A percentile compares a stretch with the other conserved stretches of the same genome.
Evolutionary conservation across 1,284 basidiomycete genomes (phyloP).

Genomic region (Ceratobasidium sp.): DNA sequence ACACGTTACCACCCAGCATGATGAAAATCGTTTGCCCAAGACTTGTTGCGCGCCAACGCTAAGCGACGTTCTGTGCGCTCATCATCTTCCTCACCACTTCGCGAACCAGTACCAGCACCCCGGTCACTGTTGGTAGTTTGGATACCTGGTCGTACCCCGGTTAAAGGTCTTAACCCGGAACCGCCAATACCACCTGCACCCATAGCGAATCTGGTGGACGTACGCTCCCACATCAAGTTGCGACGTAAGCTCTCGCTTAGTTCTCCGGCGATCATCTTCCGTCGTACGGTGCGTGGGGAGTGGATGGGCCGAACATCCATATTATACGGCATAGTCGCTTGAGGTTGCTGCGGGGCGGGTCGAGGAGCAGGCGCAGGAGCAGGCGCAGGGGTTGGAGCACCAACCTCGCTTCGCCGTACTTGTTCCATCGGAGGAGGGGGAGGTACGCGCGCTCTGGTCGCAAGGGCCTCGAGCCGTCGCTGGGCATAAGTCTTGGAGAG

Average conservation of each 20-base stretch:
- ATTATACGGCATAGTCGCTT: constrained; percentile 29
- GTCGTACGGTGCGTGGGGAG: constrained; percentile 81
- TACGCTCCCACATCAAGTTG: constrained; percentile 84
- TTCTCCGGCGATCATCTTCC: constrained; percentile 83
- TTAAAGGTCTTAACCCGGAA: constrained; percentile 21
- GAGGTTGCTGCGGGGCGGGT: constrained; percentile 22
- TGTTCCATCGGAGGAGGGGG: constrained; percentile 34
- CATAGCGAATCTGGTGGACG: constrained; percentile 44
- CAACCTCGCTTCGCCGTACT: constrained; percentile 18
- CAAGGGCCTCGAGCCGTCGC: constrained; percentile 43
- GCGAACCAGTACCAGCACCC: constrained; percentile 40
- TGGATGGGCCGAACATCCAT: constrained; percentile 51
- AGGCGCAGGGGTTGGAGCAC: constrained; percentile 8
- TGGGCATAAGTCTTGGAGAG: constrained; percentile 45
- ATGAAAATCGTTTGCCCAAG: constrained; percentile 73
- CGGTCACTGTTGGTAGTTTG: constrained; percentile 52
- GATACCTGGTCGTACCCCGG: constrained; percentile 54
- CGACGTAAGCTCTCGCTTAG: constrained; percentile 81
- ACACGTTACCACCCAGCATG: constrained; percentile 62
- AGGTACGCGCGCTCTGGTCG: constrained; percentile 31
- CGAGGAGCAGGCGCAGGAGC: constrained; percentile 21
- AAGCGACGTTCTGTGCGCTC: constrained; percentile 50
- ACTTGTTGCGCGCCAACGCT: constrained; percentile 64
- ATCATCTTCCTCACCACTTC: constrained; percentile 44
- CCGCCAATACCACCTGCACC: constrained; percentile 36